Evolutionary conservation across 352 stramenopile genomes (phyloP).

Genomic region (Phytophthora ohioensis): DNA sequence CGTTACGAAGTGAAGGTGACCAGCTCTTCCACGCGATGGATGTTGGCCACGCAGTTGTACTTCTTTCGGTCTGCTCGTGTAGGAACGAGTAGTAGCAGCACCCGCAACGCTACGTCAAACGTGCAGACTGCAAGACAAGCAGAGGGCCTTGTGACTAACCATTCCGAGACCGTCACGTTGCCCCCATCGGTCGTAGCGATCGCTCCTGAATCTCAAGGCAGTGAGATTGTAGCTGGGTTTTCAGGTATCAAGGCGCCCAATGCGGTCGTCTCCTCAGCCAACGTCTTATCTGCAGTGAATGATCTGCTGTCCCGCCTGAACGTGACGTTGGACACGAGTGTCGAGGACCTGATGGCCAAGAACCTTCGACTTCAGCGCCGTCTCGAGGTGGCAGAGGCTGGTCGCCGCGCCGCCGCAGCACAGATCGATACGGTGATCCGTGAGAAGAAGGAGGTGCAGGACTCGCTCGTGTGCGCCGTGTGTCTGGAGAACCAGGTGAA

Average conservation of each 20-base stretch:
- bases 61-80: constrained; percentile 72
- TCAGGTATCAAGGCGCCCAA: constrained; percentile 1
- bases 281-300: constrained; percentile 81
- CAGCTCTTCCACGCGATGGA: constrained; percentile 47
- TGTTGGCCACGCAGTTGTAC: constrained; percentile 69
- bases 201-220: constrained; percentile 16
- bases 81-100: constrained; percentile 25
- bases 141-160: not conserved
- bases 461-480: constrained; percentile 81
- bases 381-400: constrained; percentile 71
- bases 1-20: constrained; percentile 72
- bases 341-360: constrained; percentile 73
- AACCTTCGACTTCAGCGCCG: constrained; percentile 69
- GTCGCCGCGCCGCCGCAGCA: constrained; percentile 56
- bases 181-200: constrained; percentile 41
- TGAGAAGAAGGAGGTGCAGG: constrained; percentile 78
- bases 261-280: constrained; percentile 42
- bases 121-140: not conserved
- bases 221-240: constrained; percentile 20
- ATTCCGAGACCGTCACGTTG: constrained; percentile 16
- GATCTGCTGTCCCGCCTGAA: constrained; percentile 77
- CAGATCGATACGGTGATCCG: constrained; percentile 77
- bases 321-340: constrained; percentile 68
- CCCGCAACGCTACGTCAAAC: not conserved
- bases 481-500: constrained; percentile 87